These are phyloP conservation scores for Tanacetum coccineum DNA, from an alignment of 129 eudicot species.

Conservation along the genomic window DNA sequence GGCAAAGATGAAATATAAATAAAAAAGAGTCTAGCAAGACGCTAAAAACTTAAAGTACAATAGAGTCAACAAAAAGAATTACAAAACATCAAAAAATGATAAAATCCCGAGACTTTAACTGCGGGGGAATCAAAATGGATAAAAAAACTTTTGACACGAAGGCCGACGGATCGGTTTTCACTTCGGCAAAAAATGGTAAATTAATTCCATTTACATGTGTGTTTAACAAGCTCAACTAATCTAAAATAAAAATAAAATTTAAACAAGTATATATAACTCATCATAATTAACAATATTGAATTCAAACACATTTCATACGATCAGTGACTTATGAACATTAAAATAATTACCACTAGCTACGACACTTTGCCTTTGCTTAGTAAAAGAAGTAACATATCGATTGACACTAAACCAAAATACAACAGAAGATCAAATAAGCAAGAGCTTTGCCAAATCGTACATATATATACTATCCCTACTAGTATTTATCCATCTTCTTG, in stretches of 20 bases:
- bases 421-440: conserved; percentile 22
- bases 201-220: not conserved
- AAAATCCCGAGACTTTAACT: no score
- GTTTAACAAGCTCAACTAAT: not conserved
- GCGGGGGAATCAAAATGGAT: no score
- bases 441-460: conserved; percentile 19
- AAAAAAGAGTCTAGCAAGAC: no score
- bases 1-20: no score
- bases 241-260: not conserved
- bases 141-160: no score
- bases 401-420: conserved; percentile 9
- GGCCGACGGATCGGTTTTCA: no score
- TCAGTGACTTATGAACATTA: not conserved
- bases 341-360: conserved; percentile 12
- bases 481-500: conserved; percentile 26
- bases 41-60: no score
- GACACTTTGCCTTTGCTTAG: conserved; percentile 15
- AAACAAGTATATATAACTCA: conserved; percentile 6
- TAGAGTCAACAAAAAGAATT: no score
- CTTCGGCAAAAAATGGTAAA: no score
- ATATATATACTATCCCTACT: conserved; percentile 18
- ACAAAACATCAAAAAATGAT: no score
- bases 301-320: conserved; percentile 6
- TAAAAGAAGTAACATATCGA: not conserved
- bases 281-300: conserved; percentile 6